phyloP scores from a whole-genome alignment of 768 basidiomycete species.

The Brasilioporus rufonigricans region DNA sequence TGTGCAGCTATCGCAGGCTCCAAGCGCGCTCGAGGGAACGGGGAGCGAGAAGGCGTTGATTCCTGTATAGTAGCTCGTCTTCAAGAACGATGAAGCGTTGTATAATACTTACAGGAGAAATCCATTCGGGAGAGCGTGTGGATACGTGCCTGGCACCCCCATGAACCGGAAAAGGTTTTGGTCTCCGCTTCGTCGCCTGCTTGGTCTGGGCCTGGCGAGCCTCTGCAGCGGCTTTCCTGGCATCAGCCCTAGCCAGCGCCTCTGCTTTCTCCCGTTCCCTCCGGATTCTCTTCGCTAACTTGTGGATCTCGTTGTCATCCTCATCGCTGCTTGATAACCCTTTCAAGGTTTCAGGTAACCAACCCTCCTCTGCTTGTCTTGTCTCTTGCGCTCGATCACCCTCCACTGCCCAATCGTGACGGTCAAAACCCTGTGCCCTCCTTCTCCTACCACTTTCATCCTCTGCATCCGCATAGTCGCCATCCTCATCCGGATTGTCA shows the following conservation, averaged over 20 bases:
- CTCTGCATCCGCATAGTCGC: constrained; percentile 23
- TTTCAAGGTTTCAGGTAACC: constrained; percentile 38
- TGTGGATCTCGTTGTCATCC: constrained; percentile 35
- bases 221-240: constrained; percentile 14
- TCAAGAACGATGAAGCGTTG: not conserved
- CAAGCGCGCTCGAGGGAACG: constrained; percentile 8
- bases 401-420: not conserved
- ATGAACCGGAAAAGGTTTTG: constrained; percentile 28
- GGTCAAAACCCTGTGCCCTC: constrained; percentile 2
- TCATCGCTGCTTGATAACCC: constrained; percentile 42
- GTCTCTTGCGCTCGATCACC: not conserved
- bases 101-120: constrained; percentile 14
- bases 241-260: constrained; percentile 16
- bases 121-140: not conserved
- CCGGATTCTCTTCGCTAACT: constrained; percentile 34
- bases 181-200: constrained; percentile 18
- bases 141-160: not conserved
- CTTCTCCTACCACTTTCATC: constrained; percentile 11
- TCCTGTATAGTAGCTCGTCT: constrained; percentile 6
- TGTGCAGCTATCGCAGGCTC: constrained; percentile 11
- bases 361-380: constrained; percentile 10
- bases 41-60: not conserved
- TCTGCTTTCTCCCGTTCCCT: constrained; percentile 28
- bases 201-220: constrained; percentile 13
- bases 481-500: constrained; percentile 24